These are phyloP conservation scores for Scleromitrula shiraiana DNA, from an alignment of 2,329 filamentous ascomycete species.

Conservation along the genomic window DNA sequence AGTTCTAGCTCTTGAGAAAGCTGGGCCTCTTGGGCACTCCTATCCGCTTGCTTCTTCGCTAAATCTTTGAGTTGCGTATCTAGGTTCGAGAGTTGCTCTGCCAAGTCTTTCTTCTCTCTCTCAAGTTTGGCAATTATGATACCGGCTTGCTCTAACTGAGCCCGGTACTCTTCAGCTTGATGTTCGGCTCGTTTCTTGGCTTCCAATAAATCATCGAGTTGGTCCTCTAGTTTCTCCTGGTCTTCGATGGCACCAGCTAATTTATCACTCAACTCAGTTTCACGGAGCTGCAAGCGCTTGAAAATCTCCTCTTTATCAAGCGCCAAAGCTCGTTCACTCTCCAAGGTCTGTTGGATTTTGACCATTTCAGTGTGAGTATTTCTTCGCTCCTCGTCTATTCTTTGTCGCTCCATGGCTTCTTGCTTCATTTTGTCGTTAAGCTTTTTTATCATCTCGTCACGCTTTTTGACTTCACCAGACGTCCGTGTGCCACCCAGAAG, in stretches of 20 bases:
- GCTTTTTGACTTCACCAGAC: slow-evolving; percentile 86
- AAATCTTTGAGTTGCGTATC: slow-evolving; percentile 65
- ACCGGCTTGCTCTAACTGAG: slow-evolving; percentile 86
- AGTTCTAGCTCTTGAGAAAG: slow-evolving; percentile 81
- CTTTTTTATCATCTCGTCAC: slow-evolving; percentile 86
- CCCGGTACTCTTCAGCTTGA: slow-evolving; percentile 68
- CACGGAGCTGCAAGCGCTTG: slow-evolving; percentile 86
- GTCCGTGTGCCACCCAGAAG: slow-evolving; percentile 86
- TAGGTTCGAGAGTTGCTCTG: slow-evolving; percentile 57
- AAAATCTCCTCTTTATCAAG: slow-evolving; percentile 99
- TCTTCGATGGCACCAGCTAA: slow-evolving; percentile 86
- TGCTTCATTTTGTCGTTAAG: slow-evolving; percentile 76
- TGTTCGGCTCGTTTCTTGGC: slow-evolving; percentile 85
- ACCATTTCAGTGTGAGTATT: slow-evolving; percentile 81
- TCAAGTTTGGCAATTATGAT: slow-evolving; percentile 80
- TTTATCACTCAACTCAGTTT: slow-evolving; percentile 87
- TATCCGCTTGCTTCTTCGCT: slow-evolving; percentile 61
- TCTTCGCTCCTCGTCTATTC: slow-evolving; percentile 83
- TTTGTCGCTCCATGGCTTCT: slow-evolving; percentile 66
- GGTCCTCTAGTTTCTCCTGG: slow-evolving; percentile 87
- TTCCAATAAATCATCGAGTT: slow-evolving; percentile 79
- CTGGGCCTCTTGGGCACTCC: slow-evolving; percentile 66
- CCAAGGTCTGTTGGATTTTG: slow-evolving; percentile 84
- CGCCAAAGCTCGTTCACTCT: slow-evolving; percentile 91
- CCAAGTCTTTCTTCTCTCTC: slow-evolving; percentile 71